Base-by-base conservation (phyloP, 1,284 basidiomycete species). In the Rhodotorula sp. region DNA sequence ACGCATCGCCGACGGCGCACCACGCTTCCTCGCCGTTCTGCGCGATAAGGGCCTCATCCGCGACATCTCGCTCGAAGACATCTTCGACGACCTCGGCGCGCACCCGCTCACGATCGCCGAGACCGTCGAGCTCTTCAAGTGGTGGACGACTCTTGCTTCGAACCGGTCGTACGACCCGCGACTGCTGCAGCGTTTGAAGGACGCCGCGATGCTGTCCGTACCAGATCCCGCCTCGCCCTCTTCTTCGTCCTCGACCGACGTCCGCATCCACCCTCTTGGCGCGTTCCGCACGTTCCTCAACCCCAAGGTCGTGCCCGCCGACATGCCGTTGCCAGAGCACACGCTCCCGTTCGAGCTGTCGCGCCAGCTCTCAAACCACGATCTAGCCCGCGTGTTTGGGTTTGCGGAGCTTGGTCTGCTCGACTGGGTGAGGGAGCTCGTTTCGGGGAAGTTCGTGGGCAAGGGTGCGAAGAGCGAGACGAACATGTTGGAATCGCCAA, bases 11-110 rank as follows among this genome's bases (percentile, higher is more conserved):
- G 82, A 84, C 1, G 86, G 86, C n/a, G 90, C 91, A 0, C 81
- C 85, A 12, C 79, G 82, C 3, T 90, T 93, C 82, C 84, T 97
- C 25, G 84, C 85, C 45, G 82, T 87, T 12, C 82, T 98, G 16
- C 87, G 89, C 61, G 84, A 84, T 52, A 85, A 89, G 52, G 86
- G 87, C 1, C 83, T 95, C 80, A 85, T 99, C n/a, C 87, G 87
- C 66, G 86, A 90, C n/a, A 90, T 96, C 72, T 87, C 88, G 0
- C 91, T 97, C 78, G 84, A 88, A 25, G 97, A 99, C 79, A 91
- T 98, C 25, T 84, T 98, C 62, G 83, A 85, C 63, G 93, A 97
- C 80, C 85, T 99, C 10, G 86, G 87, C 21, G 81, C 85, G 4
- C 85, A 91, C 19, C 90, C 95, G 2, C 84, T 99, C 25, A 82